Evolutionary conservation across 192 early-diverging fungal genomes (phyloP).

Genomic region (Rhizoclosmatium sp.): DNA sequence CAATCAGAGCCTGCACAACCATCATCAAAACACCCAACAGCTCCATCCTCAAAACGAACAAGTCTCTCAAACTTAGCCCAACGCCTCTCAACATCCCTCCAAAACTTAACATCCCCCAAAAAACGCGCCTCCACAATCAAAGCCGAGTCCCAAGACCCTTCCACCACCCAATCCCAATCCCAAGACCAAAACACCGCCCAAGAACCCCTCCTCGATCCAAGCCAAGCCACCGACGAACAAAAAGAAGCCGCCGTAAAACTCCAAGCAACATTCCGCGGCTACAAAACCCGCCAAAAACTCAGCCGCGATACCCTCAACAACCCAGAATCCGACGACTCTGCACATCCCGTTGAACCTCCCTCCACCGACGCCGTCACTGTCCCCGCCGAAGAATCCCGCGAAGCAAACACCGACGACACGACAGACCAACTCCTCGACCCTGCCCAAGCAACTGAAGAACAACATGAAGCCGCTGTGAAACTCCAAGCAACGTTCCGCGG

Average conservation of each 20-base stretch:
- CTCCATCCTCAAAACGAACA: not conserved
- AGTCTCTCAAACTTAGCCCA: not conserved
- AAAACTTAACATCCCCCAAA: not conserved
- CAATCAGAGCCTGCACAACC: not conserved
- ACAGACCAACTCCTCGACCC: not conserved
- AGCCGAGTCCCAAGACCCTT: not conserved
- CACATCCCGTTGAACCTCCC: not conserved
- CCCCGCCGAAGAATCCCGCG: not conserved
- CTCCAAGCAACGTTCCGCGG: conserved; percentile 15
- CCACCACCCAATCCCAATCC: not conserved
- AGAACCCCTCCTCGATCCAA: not conserved
- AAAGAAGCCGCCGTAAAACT: not conserved
- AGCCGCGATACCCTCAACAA: not conserved
- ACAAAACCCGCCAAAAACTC: not conserved
- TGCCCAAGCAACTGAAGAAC: not conserved
- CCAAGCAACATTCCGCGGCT: conserved; percentile 1
- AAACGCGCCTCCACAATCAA: conserved; percentile 6
- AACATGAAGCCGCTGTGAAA: not conserved
- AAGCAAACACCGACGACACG: not conserved
- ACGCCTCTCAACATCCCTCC: not conserved
- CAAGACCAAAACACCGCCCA: not conserved
- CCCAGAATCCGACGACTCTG: not conserved
- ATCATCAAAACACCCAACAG: not conserved
- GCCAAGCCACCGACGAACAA: not conserved
- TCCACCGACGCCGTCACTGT: not conserved